phyloP scores from a whole-genome alignment of 1,284 basidiomycete species.

The Cerioporus squamosus region DNA sequence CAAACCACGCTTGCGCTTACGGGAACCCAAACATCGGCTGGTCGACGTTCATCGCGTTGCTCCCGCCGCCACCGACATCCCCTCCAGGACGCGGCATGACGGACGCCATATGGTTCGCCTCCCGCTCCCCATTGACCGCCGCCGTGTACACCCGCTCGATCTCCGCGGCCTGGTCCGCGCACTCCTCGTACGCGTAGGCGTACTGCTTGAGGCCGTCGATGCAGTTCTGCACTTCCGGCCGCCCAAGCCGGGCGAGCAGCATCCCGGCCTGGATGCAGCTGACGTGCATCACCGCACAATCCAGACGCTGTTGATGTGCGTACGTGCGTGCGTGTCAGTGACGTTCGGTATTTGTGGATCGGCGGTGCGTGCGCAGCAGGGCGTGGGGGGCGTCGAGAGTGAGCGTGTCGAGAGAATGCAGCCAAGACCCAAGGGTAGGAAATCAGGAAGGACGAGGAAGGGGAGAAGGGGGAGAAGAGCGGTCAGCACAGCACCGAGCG shows the following conservation, averaged over 20 bases:
- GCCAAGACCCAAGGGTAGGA: background rate
- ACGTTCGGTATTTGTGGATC: background rate
- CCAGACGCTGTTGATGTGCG: constrained; percentile 58
- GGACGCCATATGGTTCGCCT: constrained; percentile 59
- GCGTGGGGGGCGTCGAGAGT: background rate
- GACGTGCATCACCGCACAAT: constrained; percentile 85
- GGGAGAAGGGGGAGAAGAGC: too few species aligned
- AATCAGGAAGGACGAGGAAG: background rate
- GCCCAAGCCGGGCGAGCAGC: constrained; percentile 80
- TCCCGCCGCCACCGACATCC: background rate
- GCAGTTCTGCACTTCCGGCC: constrained; percentile 82
- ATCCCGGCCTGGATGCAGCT: constrained; percentile 83
- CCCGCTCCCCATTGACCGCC: constrained; percentile 50
- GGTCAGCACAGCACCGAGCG: constrained; percentile 5
- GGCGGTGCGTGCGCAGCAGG: background rate
- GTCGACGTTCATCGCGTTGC: constrained; percentile 28
- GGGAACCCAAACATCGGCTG: constrained; percentile 14
- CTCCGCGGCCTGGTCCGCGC: constrained; percentile 76
- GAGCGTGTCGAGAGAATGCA: background rate
- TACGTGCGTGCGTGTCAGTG: background rate
- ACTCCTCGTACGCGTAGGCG: constrained; percentile 83
- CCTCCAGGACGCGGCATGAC: constrained; percentile 29
- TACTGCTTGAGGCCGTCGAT: constrained; percentile 88
- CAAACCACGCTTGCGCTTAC: background rate
- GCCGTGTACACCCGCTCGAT: constrained; percentile 60